Conservation (phyloP, 192 early-diverging fungal genomes). For the Spinellus fusiger region DNA sequence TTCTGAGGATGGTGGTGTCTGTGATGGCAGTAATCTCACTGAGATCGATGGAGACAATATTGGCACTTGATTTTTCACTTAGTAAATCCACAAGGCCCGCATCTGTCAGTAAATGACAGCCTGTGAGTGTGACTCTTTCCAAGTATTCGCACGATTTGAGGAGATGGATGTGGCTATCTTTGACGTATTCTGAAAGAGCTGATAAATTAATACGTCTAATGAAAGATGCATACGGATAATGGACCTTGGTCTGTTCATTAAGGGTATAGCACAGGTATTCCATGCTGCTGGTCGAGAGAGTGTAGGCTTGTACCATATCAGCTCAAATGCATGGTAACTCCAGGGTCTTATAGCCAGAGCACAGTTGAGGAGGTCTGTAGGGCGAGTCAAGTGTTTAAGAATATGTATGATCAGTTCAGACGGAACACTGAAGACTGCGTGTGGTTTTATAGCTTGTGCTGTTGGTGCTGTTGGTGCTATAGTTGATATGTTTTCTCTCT, state of each 20-base stretch:
- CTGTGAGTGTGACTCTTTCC: constrained; percentile 46
- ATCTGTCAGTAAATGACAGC: constrained; percentile 41
- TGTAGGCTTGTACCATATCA: constrained; percentile 48
- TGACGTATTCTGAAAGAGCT: constrained; percentile 35
- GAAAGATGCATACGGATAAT: constrained; percentile 38
- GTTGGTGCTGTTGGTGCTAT: too few relatives aligned
- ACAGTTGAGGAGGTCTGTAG: constrained; percentile 40
- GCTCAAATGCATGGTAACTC: constrained; percentile 45
- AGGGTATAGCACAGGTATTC: constrained; percentile 23
- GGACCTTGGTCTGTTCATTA: background rate
- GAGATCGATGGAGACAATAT: constrained; percentile 46
- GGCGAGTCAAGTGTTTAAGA: constrained; percentile 35
- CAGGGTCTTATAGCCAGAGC: constrained; percentile 46
- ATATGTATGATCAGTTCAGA: constrained; percentile 49
- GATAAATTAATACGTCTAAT: constrained; percentile 54
- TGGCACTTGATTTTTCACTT: constrained; percentile 15
- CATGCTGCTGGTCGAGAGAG: constrained; percentile 21
- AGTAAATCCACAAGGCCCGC: constrained; percentile 38
- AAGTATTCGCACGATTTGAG: constrained; percentile 40
- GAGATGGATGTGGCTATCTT: constrained; percentile 28
- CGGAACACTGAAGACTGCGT: constrained; percentile 26
- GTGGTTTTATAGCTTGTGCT: constrained; percentile 7
- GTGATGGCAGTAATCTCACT: constrained; percentile 42
- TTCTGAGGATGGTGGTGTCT: constrained; percentile 32
- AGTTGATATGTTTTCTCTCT: too few relatives aligned